Evolutionary conservation across 2,329 filamentous ascomycete species (phyloP).

Genomic region (Penicillium brevicompactum): DNA sequence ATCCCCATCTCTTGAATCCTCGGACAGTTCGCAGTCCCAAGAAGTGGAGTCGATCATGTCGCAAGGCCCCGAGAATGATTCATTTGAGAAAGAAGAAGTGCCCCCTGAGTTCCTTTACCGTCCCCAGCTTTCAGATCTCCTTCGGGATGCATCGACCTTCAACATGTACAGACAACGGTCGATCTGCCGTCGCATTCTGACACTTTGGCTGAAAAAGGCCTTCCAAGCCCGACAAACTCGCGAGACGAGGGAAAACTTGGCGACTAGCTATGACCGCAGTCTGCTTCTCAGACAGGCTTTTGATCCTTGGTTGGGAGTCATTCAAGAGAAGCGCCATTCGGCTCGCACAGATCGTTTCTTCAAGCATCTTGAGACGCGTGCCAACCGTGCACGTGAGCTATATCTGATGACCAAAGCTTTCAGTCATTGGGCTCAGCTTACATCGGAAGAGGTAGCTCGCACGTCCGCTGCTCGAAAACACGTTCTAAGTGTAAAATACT

Average conservation of each 20-base stretch:
- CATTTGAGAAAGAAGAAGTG: slow-evolving; percentile 30
- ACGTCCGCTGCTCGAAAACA: slow-evolving; percentile 70
- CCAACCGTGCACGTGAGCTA: slow-evolving; percentile 64
- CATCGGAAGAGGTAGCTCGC: slow-evolving; percentile 65
- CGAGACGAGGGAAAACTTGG: slow-evolving; percentile 44
- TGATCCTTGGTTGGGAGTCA: slow-evolving; percentile 51
- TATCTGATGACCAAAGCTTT: slow-evolving; percentile 67
- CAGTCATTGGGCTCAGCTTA: slow-evolving; percentile 68
- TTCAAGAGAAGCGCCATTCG: slow-evolving; percentile 43
- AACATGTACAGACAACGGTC: slow-evolving; percentile 45
- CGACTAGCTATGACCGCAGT: slow-evolving; percentile 53
- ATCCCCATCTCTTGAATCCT: slow-evolving; percentile 23
- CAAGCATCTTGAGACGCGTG: slow-evolving; percentile 59
- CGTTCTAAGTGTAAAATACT: slow-evolving; percentile 69
- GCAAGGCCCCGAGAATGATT: slow-evolving; percentile 24
- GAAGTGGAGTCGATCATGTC: slow-evolving; percentile 22
- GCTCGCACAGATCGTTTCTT: slow-evolving; percentile 57
- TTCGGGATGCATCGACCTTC: slow-evolving; percentile 54
- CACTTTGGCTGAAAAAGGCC: slow-evolving; percentile 52
- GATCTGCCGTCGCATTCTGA: slow-evolving; percentile 43
- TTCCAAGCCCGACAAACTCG: slow-evolving; percentile 40
- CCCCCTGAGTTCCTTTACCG: slow-evolving; percentile 47
- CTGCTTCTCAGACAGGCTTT: slow-evolving; percentile 57
- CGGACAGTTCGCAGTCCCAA: slow-evolving; percentile 24
- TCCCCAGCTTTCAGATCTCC: slow-evolving; percentile 54